Conservation (phyloP, 176 grass and related monocot genomes). For the Urochloa ruziziensis region DNA sequence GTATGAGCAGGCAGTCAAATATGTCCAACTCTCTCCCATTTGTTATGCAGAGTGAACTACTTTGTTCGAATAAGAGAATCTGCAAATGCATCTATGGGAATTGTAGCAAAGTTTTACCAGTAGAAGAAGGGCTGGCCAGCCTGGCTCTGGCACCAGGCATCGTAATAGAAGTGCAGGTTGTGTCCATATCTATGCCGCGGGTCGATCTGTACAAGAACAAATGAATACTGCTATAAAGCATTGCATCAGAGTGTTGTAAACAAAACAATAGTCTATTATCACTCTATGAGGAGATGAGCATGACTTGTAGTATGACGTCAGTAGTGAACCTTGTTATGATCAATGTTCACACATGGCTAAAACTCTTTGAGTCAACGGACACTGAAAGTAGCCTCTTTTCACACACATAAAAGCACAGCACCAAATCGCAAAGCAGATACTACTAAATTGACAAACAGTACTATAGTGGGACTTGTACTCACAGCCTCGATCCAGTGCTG, state of each 20-base stretch:
- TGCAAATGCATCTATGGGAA: neutral
- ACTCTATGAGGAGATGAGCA: neutral
- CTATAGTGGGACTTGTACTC: conserved; percentile 4
- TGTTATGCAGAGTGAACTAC: neutral
- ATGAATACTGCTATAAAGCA: neutral
- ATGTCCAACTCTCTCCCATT: neutral
- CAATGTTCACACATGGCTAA: conserved; percentile 18
- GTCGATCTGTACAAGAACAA: conserved; percentile 52
- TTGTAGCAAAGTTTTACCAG: conserved; percentile 40
- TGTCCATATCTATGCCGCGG: conserved; percentile 78
- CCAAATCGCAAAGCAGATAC: neutral
- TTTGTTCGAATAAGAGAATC: neutral
- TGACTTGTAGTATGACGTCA: neutral
- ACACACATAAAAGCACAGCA: neutral
- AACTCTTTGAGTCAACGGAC: conserved; percentile 23
- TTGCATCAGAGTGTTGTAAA: neutral
- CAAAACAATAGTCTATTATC: too few relatives aligned
- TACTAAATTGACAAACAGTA: neutral
- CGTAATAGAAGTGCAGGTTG: conserved; percentile 77
- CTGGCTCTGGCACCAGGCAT: conserved; percentile 61
- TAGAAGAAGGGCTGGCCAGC: conserved; percentile 93
- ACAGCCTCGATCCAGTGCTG: conserved; percentile 80
- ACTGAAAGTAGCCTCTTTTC: neutral
- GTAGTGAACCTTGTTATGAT: conserved; percentile 1
- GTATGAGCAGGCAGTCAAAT: neutral